Conservation (phyloP, 31 red algal genomes). For the Asparagopsis taxiformis region DNA sequence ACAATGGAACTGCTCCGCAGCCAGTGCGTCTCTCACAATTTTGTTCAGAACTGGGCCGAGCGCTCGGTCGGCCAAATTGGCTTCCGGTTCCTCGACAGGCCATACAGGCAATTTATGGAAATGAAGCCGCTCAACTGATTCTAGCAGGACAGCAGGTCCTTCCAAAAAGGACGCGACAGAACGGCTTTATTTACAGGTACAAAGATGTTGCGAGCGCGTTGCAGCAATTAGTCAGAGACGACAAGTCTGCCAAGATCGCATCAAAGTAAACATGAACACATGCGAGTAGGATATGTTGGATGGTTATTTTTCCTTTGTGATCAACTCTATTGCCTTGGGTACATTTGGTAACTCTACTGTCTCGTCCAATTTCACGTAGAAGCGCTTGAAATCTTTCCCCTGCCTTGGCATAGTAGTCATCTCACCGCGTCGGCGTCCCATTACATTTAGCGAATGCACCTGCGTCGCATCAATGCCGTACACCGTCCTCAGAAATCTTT, state of each 20-base stretch:
- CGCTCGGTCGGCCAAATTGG: constrained; percentile 85
- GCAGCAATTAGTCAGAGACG: constrained; percentile 5
- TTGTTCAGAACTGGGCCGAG: constrained; percentile 66
- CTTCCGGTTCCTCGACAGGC: constrained; percentile 77
- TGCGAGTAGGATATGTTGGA: not conserved
- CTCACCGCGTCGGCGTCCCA: constrained; percentile 53
- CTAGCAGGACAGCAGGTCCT: constrained; percentile 88
- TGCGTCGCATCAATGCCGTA: constrained; percentile 56
- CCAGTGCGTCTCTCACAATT: constrained; percentile 77
- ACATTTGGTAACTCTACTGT: constrained; percentile 64
- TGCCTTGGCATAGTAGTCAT: constrained; percentile 39
- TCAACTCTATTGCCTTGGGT: constrained; percentile 45
- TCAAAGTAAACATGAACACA: not conserved
- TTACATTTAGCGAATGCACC: constrained; percentile 47
- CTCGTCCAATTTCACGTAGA: constrained; percentile 61
- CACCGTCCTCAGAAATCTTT: constrained; percentile 33
- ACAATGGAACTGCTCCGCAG: constrained; percentile 79
- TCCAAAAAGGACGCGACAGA: constrained; percentile 42
- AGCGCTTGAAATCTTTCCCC: constrained; percentile 66
- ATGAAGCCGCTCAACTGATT: constrained; percentile 69
- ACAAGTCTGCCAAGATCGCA: not conserved
- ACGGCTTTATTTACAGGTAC: constrained; percentile 59
- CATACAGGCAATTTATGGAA: constrained; percentile 55
- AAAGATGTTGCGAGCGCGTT: constrained; percentile 31
- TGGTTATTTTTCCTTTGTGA: constrained; percentile 14